These are phyloP conservation scores for Phytophthora crassamura DNA, from an alignment of 352 stramenopile genomes.

Conservation along the genomic window DNA sequence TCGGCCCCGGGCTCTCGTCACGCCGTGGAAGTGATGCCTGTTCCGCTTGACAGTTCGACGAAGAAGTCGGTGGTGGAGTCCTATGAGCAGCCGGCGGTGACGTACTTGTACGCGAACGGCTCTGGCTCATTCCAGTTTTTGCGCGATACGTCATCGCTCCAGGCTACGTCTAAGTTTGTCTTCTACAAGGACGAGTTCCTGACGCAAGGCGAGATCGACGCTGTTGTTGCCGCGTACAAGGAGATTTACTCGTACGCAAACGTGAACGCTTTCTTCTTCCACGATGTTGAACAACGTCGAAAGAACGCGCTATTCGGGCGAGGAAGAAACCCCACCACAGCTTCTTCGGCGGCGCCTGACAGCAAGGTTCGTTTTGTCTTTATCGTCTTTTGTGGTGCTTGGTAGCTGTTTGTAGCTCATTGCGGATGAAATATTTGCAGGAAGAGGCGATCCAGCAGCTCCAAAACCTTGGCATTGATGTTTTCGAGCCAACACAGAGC, in stretches of 20 bases:
- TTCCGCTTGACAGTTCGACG: slow-evolving; percentile 35
- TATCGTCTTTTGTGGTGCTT: background rate
- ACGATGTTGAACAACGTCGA: slow-evolving; percentile 71
- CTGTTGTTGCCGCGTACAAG: slow-evolving; percentile 86
- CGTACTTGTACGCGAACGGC: slow-evolving; percentile 76
- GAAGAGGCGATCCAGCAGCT: slow-evolving; percentile 85
- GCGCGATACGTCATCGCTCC: slow-evolving; percentile 51
- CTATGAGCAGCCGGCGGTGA: slow-evolving; percentile 74
- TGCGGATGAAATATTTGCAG: slow-evolving; percentile 30
- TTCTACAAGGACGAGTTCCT: slow-evolving; percentile 90
- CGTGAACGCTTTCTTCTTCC: slow-evolving; percentile 75
- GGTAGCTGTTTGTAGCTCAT: slow-evolving; percentile 3
- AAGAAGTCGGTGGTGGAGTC: slow-evolving; percentile 71
- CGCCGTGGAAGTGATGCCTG: slow-evolving; percentile 67
- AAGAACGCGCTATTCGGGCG: slow-evolving; percentile 55
- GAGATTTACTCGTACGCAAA: slow-evolving; percentile 85
- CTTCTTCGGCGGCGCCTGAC: slow-evolving; percentile 22
- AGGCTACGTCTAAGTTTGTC: slow-evolving; percentile 66
- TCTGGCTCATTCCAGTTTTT: slow-evolving; percentile 88
- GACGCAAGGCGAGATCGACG: slow-evolving; percentile 70
- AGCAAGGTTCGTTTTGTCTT: slow-evolving; percentile 50
- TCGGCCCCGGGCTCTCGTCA: slow-evolving; percentile 28
- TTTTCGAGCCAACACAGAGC: slow-evolving; percentile 71
- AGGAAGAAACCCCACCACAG: slow-evolving; percentile 27
- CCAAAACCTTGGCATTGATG: slow-evolving; percentile 79